A percentile compares a stretch with the other conserved stretches of the same genome.
Conservation (phyloP, 1,284 basidiomycete genomes). For the Papiliotrema terrestris region DNA sequence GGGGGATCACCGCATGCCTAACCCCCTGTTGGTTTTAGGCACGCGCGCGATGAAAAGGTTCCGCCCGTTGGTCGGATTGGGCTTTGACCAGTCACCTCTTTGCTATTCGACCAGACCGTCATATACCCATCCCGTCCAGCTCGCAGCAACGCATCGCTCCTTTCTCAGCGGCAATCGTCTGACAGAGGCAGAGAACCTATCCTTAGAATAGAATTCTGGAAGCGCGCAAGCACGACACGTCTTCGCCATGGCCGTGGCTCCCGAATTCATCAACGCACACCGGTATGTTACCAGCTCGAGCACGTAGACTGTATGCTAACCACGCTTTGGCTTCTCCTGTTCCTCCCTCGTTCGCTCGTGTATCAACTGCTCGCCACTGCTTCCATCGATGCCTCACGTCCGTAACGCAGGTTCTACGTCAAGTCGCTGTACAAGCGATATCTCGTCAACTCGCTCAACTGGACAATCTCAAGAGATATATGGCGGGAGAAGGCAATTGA, state of each 20-base stretch:
- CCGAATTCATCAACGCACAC: neutral
- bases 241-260: neutral
- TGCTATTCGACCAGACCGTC: no score
- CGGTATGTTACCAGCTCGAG: neutral
- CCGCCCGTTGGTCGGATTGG: no score
- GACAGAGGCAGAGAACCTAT: neutral
- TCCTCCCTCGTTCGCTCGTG: neutral
- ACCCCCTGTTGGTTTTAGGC: no score
- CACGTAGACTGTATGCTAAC: neutral
- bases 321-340: neutral
- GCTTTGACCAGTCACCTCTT: no score
- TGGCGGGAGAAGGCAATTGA: constrained; percentile 79
- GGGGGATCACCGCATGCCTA: neutral
- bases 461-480: constrained; percentile 77
- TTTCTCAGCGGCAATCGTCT: no score
- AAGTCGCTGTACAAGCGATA: constrained; percentile 86
- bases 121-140: no score
- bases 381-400: neutral
- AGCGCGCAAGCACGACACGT: neutral
- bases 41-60: no score
- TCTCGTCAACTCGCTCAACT: constrained; percentile 81
- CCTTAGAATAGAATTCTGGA: neutral
- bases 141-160: no score
- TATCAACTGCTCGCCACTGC: neutral
- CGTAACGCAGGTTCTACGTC: constrained; percentile 62